phyloP scores from a whole-genome alignment of 345 rosid genomes.

The Eucalyptus albens region DNA sequence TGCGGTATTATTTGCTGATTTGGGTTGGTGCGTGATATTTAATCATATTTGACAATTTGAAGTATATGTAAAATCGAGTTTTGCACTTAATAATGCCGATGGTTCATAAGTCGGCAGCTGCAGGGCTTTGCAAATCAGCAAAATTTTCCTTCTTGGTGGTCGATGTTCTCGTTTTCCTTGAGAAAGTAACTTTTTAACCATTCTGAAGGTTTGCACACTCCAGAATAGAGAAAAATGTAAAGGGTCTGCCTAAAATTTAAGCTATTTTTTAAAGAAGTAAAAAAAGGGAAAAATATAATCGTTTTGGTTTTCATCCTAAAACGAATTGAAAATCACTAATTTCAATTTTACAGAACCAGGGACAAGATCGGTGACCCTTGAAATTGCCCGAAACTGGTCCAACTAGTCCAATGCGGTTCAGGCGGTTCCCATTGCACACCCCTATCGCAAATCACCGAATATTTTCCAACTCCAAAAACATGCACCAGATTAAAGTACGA shows the following conservation, averaged over 20 bases:
- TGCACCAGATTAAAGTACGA: background rate
- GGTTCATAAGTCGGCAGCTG: background rate
- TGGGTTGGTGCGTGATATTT: background rate
- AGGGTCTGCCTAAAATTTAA: background rate
- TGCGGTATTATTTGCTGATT: background rate
- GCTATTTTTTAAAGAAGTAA: background rate
- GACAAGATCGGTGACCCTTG: accelerated
- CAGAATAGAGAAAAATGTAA: background rate
- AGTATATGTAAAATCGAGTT: background rate
- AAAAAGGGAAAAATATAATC: background rate
- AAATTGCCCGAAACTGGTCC: accelerated
- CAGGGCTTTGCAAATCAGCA: background rate
- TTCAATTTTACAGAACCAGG: background rate
- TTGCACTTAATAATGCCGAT: background rate
- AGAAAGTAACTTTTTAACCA: background rate
- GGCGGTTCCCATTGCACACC: accelerated
- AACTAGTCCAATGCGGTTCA: accelerated
- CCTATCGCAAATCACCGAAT: background rate
- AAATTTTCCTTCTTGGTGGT: background rate
- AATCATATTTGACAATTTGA: background rate
- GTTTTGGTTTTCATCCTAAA: accelerated
- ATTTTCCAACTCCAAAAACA: background rate
- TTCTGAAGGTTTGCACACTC: background rate
- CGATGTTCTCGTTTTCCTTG: background rate
- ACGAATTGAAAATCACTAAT: background rate